Base-by-base conservation (phyloP, 2,329 filamentous ascomycete species). In the Madurella mycetomatis region DNA sequence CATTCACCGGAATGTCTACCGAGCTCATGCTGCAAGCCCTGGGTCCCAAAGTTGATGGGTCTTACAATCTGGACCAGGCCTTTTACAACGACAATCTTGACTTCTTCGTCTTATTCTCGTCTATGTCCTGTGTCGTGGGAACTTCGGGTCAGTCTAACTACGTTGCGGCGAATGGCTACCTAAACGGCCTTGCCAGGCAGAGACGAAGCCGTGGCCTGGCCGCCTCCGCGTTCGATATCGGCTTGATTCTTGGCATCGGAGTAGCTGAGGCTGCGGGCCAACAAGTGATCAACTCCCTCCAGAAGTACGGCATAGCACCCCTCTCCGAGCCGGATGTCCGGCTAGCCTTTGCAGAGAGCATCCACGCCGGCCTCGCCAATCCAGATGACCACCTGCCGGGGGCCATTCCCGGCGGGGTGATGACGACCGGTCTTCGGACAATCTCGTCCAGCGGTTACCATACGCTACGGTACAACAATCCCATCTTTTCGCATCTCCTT, bases 141-240 rank as follows among this genome's bases (percentile, higher is more conserved):
- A 52, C 52, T 37, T 16, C 4, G 2, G 58, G 58, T 1, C 58
- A 62, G 44, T 31, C 53, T 1, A 50, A 44, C 34, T 62, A 62
- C 30, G 17, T 12, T 5, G 51, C 54, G 1, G 56, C 56, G 30
- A 62, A 62, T 58, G 56, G 58, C 2, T 81, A 69, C 64, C 72
- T 79, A 68, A 60, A 25, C 58, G 8, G 59, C 59, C 1, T 60
- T 81, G 0, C 72, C 69, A 1, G 30, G 62, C 0, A 34, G 58
- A 25, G 61, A 0, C 49, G 55, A 8, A 12, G 32, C 7, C 34
- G 47, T 1, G 60, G 60, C 9, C 41, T 60, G 2, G 54, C 58
- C 8, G 56, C 48, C 2, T 58, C 54, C 1, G 47, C 56, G 17
- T 17, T 62, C 18, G 8, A 62, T 46, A 42, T 62, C 5, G 25